A percentile compares a stretch with the other conserved stretches of the same genome.
Conservation (phyloP, 148 eudicot species). For the Persicaria tinctoria region DNA sequence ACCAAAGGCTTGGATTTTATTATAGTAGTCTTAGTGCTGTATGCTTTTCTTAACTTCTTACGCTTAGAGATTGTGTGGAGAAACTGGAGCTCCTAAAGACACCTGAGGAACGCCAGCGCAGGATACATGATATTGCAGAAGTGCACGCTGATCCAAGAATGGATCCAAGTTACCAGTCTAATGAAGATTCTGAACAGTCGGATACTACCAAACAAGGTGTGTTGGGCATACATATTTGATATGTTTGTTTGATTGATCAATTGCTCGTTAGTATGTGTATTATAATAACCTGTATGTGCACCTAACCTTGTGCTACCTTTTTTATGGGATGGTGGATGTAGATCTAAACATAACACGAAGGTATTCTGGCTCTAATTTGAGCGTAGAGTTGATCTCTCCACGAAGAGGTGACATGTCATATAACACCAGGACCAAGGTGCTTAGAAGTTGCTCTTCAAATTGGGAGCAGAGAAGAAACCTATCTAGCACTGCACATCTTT, state of each 20-base stretch:
- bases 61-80: conserved; percentile 82
- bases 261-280: background rate
- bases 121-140: conserved; percentile 58
- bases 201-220: conserved; percentile 57
- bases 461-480: conserved; percentile 29
- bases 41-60: conserved; percentile 60
- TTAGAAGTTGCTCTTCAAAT: conserved; percentile 18
- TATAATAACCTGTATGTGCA: conserved; percentile 11
- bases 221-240: conserved; percentile 11
- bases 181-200: conserved; percentile 53
- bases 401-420: conserved; percentile 25
- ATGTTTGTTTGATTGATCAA: background rate
- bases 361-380: conserved; percentile 24
- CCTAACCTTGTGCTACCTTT: background rate
- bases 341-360: conserved; percentile 40
- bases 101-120: conserved; percentile 71
- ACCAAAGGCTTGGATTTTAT: background rate
- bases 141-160: conserved; percentile 82
- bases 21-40: background rate
- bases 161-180: conserved; percentile 79
- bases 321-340: conserved; percentile 22
- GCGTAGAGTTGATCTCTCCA: conserved; percentile 27
- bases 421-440: conserved; percentile 20
- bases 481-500: conserved; percentile 23
- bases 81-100: conserved; percentile 72